Base-by-base conservation (phyloP, 2,329 filamentous ascomycete species). In the Exophiala sp. region DNA sequence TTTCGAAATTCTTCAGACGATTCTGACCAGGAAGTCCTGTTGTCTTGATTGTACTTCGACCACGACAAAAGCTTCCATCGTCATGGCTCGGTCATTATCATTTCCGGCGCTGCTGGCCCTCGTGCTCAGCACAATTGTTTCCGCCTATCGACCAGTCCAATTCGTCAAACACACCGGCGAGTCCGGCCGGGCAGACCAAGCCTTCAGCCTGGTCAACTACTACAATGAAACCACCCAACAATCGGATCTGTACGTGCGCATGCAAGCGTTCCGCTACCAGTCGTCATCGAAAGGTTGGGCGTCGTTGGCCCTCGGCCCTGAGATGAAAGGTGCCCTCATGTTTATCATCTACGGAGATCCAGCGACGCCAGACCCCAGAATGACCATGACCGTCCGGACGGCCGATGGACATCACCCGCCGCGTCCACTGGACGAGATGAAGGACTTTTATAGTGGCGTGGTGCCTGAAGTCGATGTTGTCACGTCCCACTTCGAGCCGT, bases 331-430 rank as follows among this genome's bases (percentile, higher is more conserved):
- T 23, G 45, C 60, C 10, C 48, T 61, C 10, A 62, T 62, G 60
- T 60, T 62, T 41, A 57, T 62, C 47, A 56, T 57, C 34, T 62
- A 62, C 41, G 60, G 59, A 34, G 59, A 62, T 24, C 58, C 60
- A 2, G 50, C 43, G 10, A 24, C 48, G 1, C 32, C 51, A 2
- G 48, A 46, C 38, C 42, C 43, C 9, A 22, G 27, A 2, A 48
- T 58, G 29, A 60, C 57, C n/a, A n/a, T 60, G 40, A 58, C 50
- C 11, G 47, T 60, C 14, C 50, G 60, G 14, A 59, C 59, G 6
- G 56, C 52, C 3, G 53, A 58, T 22, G 60, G 59, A 8, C 60
- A 62, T 35, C 56, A 60, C 46, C 57, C 56, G 16, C 60, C 60
- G 1, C 48, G 50, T 30, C 53, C 54, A 8, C 18, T 46, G 8